Base-by-base conservation (phyloP, 257 asterid genomes). In the Lycium barbarum region DNA sequence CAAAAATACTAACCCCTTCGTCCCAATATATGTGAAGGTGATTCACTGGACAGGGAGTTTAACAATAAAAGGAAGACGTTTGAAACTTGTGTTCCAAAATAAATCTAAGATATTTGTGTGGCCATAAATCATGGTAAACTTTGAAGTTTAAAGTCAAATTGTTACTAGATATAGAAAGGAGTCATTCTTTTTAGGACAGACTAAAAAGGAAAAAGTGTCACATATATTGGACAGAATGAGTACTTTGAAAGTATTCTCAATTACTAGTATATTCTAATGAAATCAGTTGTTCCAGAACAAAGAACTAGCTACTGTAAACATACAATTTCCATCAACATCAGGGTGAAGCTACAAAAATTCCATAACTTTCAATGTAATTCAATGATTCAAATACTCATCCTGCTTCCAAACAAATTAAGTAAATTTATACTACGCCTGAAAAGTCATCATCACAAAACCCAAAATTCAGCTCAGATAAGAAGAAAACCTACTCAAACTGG, bases 381-480 rank as follows among this genome's bases (percentile, higher is more conserved):
- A 22, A 6, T 1, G 7, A 26, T 11, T 33, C 51, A 36, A 68
- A 68, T 36, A 68, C 6, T 36, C 26, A 7, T 59, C 51, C 22
- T 68, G 26, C 26, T 68, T 0, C n/a, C 76, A 68, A 68, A 0
- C n/a, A 76, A 51, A 76, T 14, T 26, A 51, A 68, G 5, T 40
- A 40, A 71, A 9, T 18, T 43, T 43, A 71, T 4, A 18, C 57
- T 43, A 9, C 15, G 14, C 17, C 12, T 36, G 35, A 40, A 71
- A 43, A 71, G 36, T 2, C 3, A 10, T 76, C 20, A 76, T 20
- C 47, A 7, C 2, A 76, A 51, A 76, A 14, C 43, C 47, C 33
- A 17, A 3, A 68, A 70, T 40, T 70, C 82, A 78, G 82, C 49
- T 78, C 47, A 33, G 33, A 78, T 26, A 78, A 33, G 40, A 78